Base-by-base conservation (phyloP, 1,284 basidiomycete species). In the Rhodotorula sp. region DNA sequence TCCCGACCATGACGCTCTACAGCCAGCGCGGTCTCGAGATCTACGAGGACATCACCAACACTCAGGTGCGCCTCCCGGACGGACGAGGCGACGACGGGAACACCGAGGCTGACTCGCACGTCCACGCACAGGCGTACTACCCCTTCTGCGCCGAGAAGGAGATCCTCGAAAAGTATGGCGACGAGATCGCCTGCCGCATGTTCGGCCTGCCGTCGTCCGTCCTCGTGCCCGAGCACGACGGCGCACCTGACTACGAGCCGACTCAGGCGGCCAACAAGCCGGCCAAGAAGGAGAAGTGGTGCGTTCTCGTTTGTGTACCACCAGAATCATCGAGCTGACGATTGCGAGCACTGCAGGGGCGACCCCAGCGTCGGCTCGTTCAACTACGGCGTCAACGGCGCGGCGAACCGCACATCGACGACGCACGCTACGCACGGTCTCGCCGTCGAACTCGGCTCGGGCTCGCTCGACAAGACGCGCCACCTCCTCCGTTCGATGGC, bases 391-490 rank as follows among this genome's bases (percentile, higher is more conserved):
- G 78, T 78, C 52, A 79, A 78, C 53, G 78, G 78, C 44, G 41
- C 58, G 1, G 17, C 61, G 10, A 66, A 45, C 34, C 17, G 45
- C 9, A 45, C n/a, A 45, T 2, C 34, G 27, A 17, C 50, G 59
- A 58, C n/a, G 54, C 52, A 57, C 21, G 49, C 60, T 27, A 46
- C 58, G 25, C 42, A 64, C 41, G 72, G 74, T 1, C 53, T 77
- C 59, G 70, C 73, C 23, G 73, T 79, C 66, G 79, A 80, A 41
- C 73, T 80, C 17, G 78, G 78, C 3, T 77, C 77, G 0, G 79
- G 93, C 44, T 87, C 93, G 19, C 84, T 97, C 53, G 87, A 91
- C 79, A 96, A 97, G 85, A 97, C 95, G 1, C 92, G 91, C 8
- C 89, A 91, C 80, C 86, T 99, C 66, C 85, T 99, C 46, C 85